Evolutionary conservation across 305 asterid species (phyloP), one percentile per base, ranked within the genome.

Genomic region (Fraxinus sp.): DNA sequence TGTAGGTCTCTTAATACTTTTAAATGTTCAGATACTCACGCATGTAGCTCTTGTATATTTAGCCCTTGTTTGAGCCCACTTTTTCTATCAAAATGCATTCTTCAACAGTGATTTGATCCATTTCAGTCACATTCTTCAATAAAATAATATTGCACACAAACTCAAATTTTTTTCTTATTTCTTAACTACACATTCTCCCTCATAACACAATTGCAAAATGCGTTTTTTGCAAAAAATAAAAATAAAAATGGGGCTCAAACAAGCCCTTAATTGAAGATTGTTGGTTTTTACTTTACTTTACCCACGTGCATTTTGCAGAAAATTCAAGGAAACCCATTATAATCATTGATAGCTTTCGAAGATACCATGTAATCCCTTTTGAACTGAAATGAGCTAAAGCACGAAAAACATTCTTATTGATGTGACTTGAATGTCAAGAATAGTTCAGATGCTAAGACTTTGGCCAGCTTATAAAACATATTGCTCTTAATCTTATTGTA

Each of bases 371-470:
- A 24, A 26, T 10, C 73, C 28, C n/a, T 64, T 64, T 10, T 24
- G 35, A 64, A 64, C 73, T 22, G 73, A 64, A 26, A 64, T 64
- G 35, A 24, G 73, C 73, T 64, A 64, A 64, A 22, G 35, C 16
- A 20, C 24, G 35, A 26, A 64, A 64, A 64, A 64, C 13, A 0
- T 59, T 59, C 70, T 59, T 59, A 59, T 59, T 18, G 28, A 20
- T 20, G 18, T 66, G 74, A 7, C 32, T 18, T 62, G 35, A 26
- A 22, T 66, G 16, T 66, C 74, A 66, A 26, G 33, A 66, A 4
- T 68, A 68, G 74, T 68, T 68, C 74, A 24, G 36, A 28, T 68
- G 35, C 74, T 68, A 66, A 66, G 74, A 66, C 64, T 10, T 66
- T 66, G 16, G 7, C 30, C n/a, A 26, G 18, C 74, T 26, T 26